Evolutionary conservation across 2,329 filamentous ascomycete species (phyloP), one percentile per base, ranked within the genome.

Genomic region (Alternaria metachromatica): DNA sequence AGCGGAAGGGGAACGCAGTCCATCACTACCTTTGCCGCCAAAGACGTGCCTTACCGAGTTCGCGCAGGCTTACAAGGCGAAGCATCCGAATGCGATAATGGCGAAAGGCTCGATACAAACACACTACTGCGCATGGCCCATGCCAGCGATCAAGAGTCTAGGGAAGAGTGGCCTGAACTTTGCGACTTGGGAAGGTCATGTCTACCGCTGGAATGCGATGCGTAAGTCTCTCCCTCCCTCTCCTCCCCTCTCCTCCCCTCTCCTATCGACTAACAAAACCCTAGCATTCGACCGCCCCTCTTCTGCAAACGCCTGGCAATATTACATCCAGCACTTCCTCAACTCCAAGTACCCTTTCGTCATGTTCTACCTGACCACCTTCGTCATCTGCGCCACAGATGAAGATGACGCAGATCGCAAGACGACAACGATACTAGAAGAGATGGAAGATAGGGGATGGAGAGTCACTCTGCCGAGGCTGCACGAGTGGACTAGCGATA

Each of bases 91-190:
- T 9, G 72, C 68, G 0, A 72, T 76, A 23, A 66, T 75, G 64
- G 71, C 74, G 0, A 76, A 75, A 37, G 74, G 74, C 15, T 74
- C 70, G 0, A 70, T 75, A 20, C 68, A 55, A 2, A 75, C 72
- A 1, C 74, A 76, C 25, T 77, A 77, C 49, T 76, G 74, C 23
- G 75, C 74, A 8, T 77, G 74, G 73, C 74, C 75, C 0, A 77
- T 77, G 72, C 75, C 75, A 0, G 55, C 64, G 0, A 68, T 77
- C 43, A 70, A 69, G 48, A 70, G 72, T 11, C 28, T 73, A 1
- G 74, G 74, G 0, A 72, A 68, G 2, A 71, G 13, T 2, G 69
- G 65, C 0, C 53, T 73, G 0, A 75, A 70, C 15, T 77, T 76
- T 41, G 71, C 65, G 0, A 77, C 74, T 0, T 73, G 70, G 62